Conservation (phyloP, 2,329 filamentous ascomycete species). For the Nakataea oryzae region DNA sequence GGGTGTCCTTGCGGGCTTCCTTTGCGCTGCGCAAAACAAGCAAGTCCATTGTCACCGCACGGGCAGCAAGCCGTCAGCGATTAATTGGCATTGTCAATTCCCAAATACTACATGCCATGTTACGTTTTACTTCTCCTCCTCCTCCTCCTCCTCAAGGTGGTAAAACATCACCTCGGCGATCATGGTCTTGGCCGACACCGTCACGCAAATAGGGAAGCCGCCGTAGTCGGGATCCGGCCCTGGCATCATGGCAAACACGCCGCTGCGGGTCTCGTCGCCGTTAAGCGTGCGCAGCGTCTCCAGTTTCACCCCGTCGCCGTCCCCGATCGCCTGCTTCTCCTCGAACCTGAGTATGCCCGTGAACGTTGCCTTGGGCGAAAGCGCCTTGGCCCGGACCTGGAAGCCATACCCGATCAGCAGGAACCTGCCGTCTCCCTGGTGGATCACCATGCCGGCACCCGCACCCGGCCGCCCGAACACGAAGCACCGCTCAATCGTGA, state of each 20-base stretch:
- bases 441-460: slow-evolving; percentile 27
- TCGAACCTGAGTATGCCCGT: slow-evolving; percentile 23
- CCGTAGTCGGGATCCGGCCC: slow-evolving; percentile 45
- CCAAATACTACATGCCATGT: too few species aligned
- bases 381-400: slow-evolving; percentile 12
- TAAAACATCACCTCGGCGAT: slow-evolving; percentile 32
- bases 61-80: too few species aligned
- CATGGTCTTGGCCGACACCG: slow-evolving; percentile 38
- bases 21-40: too few species aligned
- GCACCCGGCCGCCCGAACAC: slow-evolving; percentile 27
- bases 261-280: slow-evolving; percentile 30
- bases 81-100: too few species aligned
- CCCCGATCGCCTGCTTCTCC: slow-evolving; percentile 19
- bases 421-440: slow-evolving; percentile 22
- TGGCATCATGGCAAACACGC: slow-evolving; percentile 41
- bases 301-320: slow-evolving; percentile 9
- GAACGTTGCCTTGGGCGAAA: slow-evolving; percentile 18
- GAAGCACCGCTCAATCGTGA: slow-evolving; percentile 23
- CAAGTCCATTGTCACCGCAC: too few species aligned
- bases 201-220: slow-evolving; percentile 42
- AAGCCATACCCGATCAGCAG: slow-evolving; percentile 24
- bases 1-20: too few species aligned
- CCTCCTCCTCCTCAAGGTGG: slow-evolving; percentile 9
- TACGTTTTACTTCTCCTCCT: background rate
- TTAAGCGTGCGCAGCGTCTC: slow-evolving; percentile 22